Evolutionary conservation across 208 protist genomes (phyloP), one percentile per base, ranked within the genome.

Genomic region (Wallacemonas collosoma): DNA sequence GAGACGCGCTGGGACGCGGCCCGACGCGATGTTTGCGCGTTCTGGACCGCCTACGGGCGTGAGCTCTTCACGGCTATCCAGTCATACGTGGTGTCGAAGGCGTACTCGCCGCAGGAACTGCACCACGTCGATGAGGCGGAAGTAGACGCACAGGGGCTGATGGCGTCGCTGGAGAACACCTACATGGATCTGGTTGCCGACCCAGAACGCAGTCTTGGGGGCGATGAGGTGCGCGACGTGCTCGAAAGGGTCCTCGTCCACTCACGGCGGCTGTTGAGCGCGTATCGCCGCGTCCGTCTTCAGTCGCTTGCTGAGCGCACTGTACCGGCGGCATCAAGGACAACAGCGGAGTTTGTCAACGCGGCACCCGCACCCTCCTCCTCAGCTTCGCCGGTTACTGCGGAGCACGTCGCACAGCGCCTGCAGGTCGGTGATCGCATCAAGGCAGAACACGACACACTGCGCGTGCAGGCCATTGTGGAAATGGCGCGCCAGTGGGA

Each of bases 31-130:
- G n/a, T 65, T n/a, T 39, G 60, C 9, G 41, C 41, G 26, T 86
- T 86, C 64, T 86, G 81, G 81, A 2, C 65, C 6, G 26, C 71
- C 2, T 86, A 83, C 55, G 58, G 80, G 5, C 35, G 60, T 5
- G 14, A 54, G 12, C 71, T 78, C 15, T 62, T 79, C 40, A 48
- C 44, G 4, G 75, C 81, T 35, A 41, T 79, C 39, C 73, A 82
- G 57, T 41, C 63, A 2, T 71, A 83, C 48, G 55, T 86, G 39
- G 69, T 86, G 9, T 79, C 81, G 2, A 65, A 77, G 35, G 77
- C 77, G n/a, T 80, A 65, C 60, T 53, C 60, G 8, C 60, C 60
- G 12, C 3, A 38, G 4, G 64, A 65, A 41, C 60, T 65, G 5
- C 3, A 5, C 2, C 60, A 36, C 7, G 40, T 65, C 1, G 60